These are phyloP conservation scores for Polyporus tsugae DNA, from an alignment of 1,284 basidiomycete species.

Conservation along the genomic window DNA sequence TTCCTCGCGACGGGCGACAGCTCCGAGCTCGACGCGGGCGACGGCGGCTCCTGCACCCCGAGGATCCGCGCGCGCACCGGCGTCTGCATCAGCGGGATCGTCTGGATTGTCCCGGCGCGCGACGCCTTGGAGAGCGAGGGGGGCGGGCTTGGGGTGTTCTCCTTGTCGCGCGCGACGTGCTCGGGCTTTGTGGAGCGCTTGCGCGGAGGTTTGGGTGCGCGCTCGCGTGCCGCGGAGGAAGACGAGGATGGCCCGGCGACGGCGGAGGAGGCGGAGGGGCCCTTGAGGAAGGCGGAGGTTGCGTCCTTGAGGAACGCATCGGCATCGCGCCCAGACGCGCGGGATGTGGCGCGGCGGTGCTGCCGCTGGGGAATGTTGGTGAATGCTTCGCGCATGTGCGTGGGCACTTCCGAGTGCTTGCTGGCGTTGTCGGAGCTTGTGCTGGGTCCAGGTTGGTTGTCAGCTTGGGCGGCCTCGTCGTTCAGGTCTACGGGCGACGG, in stretches of 20 bases:
- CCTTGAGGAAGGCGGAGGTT: neutral
- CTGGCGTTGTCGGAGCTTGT: conserved; percentile 1
- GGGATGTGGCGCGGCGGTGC: conserved; percentile 27
- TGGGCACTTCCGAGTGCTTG: neutral
- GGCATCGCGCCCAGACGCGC: conserved; percentile 12
- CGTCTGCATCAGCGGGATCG: conserved; percentile 31
- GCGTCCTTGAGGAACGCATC: conserved; percentile 4
- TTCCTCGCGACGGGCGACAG: conserved; percentile 70
- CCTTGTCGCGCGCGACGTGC: conserved; percentile 31
- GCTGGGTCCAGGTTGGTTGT: neutral
- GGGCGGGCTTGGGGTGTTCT: conserved; percentile 37
- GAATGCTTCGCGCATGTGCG: conserved; percentile 25
- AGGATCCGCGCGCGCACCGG: conserved; percentile 42
- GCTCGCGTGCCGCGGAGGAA: conserved; percentile 8
- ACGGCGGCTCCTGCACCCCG: conserved; percentile 47
- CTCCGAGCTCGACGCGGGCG: conserved; percentile 77
- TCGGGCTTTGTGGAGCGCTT: conserved; percentile 17
- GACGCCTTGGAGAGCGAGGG: conserved; percentile 9
- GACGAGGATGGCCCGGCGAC: neutral
- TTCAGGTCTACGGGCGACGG: conserved; percentile 3
- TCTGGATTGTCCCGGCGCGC: neutral
- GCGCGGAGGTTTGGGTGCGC: conserved; percentile 8
- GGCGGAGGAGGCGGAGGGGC: neutral
- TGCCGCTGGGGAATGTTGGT: conserved; percentile 26
- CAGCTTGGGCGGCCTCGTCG: neutral